A percentile compares a stretch with the other conserved stretches of the same genome.
These are phyloP conservation scores for Diophrys appendiculata DNA, from an alignment of 73 alveolate genomes.

Conservation along the genomic window DNA sequence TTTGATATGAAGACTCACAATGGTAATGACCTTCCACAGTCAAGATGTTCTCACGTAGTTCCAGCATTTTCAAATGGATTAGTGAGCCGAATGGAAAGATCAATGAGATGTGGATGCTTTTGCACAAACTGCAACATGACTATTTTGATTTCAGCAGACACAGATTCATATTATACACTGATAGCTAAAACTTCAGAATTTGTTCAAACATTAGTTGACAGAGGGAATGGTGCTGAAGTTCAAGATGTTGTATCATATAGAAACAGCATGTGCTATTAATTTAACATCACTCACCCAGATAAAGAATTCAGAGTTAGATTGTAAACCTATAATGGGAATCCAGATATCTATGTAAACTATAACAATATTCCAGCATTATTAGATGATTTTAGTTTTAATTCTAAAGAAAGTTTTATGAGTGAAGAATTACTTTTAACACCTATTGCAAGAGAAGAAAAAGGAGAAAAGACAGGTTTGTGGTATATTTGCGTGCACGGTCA, in stretches of 20 bases:
- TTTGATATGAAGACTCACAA: conserved; percentile 4
- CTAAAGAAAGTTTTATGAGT: conserved; percentile 28
- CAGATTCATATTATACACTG: conserved; percentile 1
- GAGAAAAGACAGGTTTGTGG: conserved; percentile 3
- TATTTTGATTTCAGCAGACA: conserved; percentile 30
- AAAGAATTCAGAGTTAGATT: conserved; percentile 26
- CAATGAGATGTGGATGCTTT: conserved; percentile 48
- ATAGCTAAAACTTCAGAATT: conserved; percentile 9
- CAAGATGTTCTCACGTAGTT: background rate
- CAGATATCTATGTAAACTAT: conserved; percentile 28
- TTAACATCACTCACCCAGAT: conserved; percentile 5
- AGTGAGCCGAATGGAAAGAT: background rate
- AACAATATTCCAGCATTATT: background rate
- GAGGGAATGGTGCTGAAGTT: background rate
- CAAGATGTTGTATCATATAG: conserved; percentile 12
- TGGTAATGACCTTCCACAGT: conserved; percentile 25
- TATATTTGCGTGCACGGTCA: conserved; percentile 14
- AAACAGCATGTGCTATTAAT: background rate
- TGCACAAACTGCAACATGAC: conserved; percentile 63
- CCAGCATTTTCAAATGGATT: background rate
- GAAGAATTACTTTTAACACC: conserved; percentile 51
- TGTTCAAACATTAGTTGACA: conserved; percentile 7
- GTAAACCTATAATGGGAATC: conserved; percentile 33
- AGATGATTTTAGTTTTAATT: conserved; percentile 4
- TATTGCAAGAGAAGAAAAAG: conserved; percentile 13